Evolutionary conservation across 768 basidiomycete genomes (phyloP), one percentile per base, ranked within the genome.

Genomic region (Tulasnella sp.): DNA sequence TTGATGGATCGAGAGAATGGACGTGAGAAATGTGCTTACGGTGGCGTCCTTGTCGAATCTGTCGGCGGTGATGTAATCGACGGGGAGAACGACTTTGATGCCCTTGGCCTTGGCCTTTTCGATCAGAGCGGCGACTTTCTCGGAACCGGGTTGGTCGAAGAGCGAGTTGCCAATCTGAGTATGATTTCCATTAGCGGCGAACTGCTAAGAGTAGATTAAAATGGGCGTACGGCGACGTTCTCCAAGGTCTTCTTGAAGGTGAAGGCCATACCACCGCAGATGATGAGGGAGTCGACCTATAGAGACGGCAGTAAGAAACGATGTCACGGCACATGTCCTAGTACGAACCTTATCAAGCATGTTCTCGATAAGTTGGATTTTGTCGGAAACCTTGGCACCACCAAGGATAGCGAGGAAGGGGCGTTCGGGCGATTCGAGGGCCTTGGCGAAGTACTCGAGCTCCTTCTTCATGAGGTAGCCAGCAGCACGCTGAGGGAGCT

Each of bases 401-500:
- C 96, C 96, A 71, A 98, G 89, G 79, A 98, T 99, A 66, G 95
- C 96, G 69, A 99, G 86, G 90, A 99, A 99, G 16, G 96, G 96
- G 47, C 91, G 83, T 77, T 96, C 94, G 22, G 96, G 96, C 76
- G 85, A 88, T 80, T 99, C 96, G 36, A 99, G 86, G 70, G 94
- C 96, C 82, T 98, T 99, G 63, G 96, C 94, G 81, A 99, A 98
- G 85, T 89, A 99, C 77, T 98, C 95, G 76, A 99, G 88, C 81
- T 99, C 96, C 82, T 98, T 98, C 84, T 95, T 97, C 85, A 99
- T 90, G 74, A 99, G 86, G 85, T 97, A 95, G 32, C 96, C 96
- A 37, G 96, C 89, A 1, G 96, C 96, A 76, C 94, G 86, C 81
- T 96, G 90, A 7, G 90, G 89, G 19, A 98, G 86, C 79, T 96